A percentile compares a stretch with the other conserved stretches of the same genome.
These are phyloP conservation scores for Diaporthe vaccinii DNA, from an alignment of 2,329 filamentous ascomycete species.

Conservation along the genomic window DNA sequence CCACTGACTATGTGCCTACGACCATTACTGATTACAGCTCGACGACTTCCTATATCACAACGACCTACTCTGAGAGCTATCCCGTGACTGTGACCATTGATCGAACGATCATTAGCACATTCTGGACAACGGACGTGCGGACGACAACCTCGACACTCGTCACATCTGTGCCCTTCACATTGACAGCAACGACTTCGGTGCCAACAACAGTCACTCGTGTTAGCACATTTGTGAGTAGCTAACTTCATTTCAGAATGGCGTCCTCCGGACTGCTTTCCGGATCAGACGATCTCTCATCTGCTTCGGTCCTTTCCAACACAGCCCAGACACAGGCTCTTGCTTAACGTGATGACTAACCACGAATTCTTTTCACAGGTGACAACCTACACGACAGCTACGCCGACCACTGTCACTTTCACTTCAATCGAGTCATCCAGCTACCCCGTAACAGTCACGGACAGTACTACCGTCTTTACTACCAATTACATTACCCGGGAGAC, in stretches of 20 bases:
- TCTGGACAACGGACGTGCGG: slow-evolving; percentile 12
- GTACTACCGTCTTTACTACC: slow-evolving; percentile 22
- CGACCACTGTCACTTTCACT: slow-evolving; percentile 9
- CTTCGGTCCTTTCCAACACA: not conserved
- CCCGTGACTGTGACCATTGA: slow-evolving; percentile 6
- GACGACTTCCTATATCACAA: slow-evolving; percentile 20
- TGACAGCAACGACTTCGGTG: slow-evolving; percentile 24
- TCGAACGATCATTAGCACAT: not conserved
- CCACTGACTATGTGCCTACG: slow-evolving; percentile 1
- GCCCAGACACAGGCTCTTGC: not conserved
- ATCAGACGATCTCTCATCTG: not conserved
- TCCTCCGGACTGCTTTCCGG: not conserved
- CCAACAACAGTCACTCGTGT: slow-evolving; percentile 11
- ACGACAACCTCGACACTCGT: slow-evolving; percentile 3
- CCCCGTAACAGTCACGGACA: slow-evolving; percentile 26
- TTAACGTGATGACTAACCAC: not conserved
- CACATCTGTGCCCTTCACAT: slow-evolving; percentile 20
- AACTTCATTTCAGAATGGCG: not conserved
- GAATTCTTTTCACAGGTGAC: not conserved
- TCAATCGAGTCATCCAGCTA: not conserved
- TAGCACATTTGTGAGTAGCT: slow-evolving; percentile 42
- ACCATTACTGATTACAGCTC: slow-evolving; percentile 5
- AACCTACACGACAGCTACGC: slow-evolving; percentile 41
- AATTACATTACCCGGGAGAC: slow-evolving; percentile 1
- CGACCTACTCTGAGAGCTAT: slow-evolving; percentile 22